Conservation (phyloP, 2,329 filamentous ascomycete species). For the Pseudophaeomoniella oleicola region DNA sequence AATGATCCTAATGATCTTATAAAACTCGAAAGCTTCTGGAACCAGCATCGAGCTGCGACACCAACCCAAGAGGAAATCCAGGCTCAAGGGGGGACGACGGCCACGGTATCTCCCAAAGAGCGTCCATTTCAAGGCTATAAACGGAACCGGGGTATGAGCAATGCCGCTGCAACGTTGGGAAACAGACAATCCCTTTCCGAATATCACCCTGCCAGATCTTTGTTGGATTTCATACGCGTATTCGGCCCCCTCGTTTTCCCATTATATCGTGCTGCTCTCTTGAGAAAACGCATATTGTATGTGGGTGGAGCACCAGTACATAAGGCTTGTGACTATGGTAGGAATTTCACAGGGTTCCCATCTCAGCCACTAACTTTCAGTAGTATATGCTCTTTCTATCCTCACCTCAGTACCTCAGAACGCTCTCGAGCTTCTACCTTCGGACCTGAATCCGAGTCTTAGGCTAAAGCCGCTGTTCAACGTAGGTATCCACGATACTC, state of each 20-base stretch:
- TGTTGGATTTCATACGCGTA: slow-evolving; percentile 60
- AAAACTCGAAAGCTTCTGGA: slow-evolving; percentile 69
- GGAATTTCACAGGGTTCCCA: slow-evolving; percentile 6
- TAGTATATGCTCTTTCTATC: slow-evolving; percentile 89
- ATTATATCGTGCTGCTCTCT: slow-evolving; percentile 69
- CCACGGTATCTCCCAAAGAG: neutral
- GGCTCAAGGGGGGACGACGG: no score
- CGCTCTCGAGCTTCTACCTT: slow-evolving; percentile 53
- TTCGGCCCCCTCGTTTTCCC: slow-evolving; percentile 91
- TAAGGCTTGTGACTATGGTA: slow-evolving; percentile 78
- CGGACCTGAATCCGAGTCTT: slow-evolving; percentile 43
- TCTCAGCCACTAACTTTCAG: neutral
- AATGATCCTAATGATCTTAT: slow-evolving; percentile 48
- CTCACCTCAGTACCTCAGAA: slow-evolving; percentile 74
- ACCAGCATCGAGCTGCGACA: slow-evolving; percentile 36
- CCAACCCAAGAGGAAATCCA: no score
- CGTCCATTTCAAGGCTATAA: slow-evolving; percentile 18
- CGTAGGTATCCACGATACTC: slow-evolving; percentile 85
- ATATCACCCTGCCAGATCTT: slow-evolving; percentile 75
- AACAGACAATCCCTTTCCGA: slow-evolving; percentile 49
- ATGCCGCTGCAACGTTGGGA: slow-evolving; percentile 24
- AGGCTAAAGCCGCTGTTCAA: slow-evolving; percentile 75
- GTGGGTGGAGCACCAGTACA: slow-evolving; percentile 77
- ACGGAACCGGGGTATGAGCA: slow-evolving; percentile 16
- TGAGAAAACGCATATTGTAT: slow-evolving; percentile 78